These are phyloP conservation scores for Solanum etuberosum DNA, from an alignment of 257 asterid species.

Conservation along the genomic window DNA sequence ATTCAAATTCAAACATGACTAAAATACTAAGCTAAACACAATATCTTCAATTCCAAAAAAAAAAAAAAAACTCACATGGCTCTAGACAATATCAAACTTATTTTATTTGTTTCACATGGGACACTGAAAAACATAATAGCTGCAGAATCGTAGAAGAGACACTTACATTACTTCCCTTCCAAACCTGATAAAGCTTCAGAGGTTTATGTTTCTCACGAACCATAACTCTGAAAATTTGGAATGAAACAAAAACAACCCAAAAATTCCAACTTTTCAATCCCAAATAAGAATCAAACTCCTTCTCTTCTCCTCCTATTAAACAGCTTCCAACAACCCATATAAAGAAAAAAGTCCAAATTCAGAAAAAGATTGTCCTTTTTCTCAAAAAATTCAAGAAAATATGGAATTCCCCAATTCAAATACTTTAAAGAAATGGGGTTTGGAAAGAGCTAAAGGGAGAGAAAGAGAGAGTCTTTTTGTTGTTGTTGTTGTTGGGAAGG, in stretches of 20 bases:
- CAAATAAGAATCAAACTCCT: not conserved
- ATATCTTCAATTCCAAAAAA: not conserved
- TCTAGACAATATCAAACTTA: not conserved
- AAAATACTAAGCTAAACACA: not conserved
- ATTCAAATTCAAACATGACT: not conserved
- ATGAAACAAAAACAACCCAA: slow-evolving; percentile 11
- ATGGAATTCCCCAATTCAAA: not conserved
- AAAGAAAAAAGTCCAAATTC: not conserved
- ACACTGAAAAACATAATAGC: not conserved
- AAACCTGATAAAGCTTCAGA: slow-evolving; percentile 58
- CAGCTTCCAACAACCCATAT: slow-evolving; percentile 10
- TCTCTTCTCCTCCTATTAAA: slow-evolving; percentile 2
- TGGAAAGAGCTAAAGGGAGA: slow-evolving; percentile 10
- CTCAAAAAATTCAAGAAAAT: not conserved
- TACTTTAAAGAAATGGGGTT: slow-evolving; percentile 23
- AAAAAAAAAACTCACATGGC: not conserved
- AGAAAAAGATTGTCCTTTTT: too few relatives aligned
- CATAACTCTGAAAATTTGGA: slow-evolving; percentile 15
- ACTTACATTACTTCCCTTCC: slow-evolving; percentile 83
- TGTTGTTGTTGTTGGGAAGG: not conserved
- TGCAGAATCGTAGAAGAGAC: not conserved
- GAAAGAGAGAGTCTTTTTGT: not conserved
- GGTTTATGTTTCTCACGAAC: slow-evolving; percentile 35
- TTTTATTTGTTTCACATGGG: not conserved
- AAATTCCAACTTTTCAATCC: not conserved